These are phyloP conservation scores for Penicillium canariense DNA, from an alignment of 495 filamentous ascomycete genomes.

Conservation along the genomic window DNA sequence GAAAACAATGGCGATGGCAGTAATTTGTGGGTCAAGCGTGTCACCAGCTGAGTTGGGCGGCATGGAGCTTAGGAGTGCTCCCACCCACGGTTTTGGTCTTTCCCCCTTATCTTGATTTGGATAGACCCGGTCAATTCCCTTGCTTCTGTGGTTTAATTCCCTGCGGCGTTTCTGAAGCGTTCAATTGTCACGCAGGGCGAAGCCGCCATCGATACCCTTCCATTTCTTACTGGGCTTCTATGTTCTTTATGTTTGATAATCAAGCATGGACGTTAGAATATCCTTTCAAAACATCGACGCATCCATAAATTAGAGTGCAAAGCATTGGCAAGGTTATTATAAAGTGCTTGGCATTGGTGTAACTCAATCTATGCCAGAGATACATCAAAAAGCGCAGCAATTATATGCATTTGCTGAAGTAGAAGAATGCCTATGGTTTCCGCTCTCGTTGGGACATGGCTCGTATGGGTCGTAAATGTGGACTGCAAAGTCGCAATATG, in stretches of 20 bases:
- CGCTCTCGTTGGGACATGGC: slow-evolving; percentile 24
- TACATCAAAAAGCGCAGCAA: neutral
- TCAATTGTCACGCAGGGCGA: neutral
- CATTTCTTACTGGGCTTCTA: neutral
- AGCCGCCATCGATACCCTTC: slow-evolving; percentile 4
- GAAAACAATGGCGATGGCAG: slow-evolving; percentile 69
- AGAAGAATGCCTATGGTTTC: slow-evolving; percentile 10
- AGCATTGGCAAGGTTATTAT: neutral
- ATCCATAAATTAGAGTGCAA: too few relatives aligned
- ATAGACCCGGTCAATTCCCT: slow-evolving; percentile 16
- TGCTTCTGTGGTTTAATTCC: slow-evolving; percentile 1
- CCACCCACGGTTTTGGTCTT: too few relatives aligned
- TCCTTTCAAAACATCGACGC: neutral
- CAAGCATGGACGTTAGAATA: neutral
- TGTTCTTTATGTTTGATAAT: slow-evolving; percentile 4
- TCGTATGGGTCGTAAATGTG: slow-evolving; percentile 37
- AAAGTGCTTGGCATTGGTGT: neutral
- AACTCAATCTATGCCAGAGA: neutral
- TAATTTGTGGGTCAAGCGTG: slow-evolving; percentile 78
- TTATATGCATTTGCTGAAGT: slow-evolving; percentile 6
- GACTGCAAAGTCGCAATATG: slow-evolving; percentile 6
- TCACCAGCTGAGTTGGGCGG: slow-evolving; percentile 51
- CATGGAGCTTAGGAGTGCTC: too few relatives aligned
- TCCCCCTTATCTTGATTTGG: slow-evolving; percentile 4
- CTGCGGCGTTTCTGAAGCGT: slow-evolving; percentile 6